Conservation (phyloP, 441 rosid species). For the Populus hybrid region DNA sequence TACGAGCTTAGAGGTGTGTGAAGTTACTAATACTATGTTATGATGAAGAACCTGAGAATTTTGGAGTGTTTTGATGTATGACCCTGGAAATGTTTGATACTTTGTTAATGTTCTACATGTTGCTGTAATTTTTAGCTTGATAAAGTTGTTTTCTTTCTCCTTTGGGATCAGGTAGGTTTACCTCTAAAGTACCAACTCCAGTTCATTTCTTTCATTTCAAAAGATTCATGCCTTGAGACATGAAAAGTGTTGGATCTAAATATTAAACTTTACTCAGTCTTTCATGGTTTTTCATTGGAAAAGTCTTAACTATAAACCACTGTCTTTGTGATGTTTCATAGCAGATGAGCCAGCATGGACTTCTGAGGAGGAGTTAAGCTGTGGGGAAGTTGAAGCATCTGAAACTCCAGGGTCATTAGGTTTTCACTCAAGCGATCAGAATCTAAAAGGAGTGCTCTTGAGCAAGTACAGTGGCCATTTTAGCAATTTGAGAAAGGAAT, state of each 20-base stretch:
- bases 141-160: background rate
- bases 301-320: background rate
- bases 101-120: background rate
- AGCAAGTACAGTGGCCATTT: constrained; percentile 52
- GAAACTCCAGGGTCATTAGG: constrained; percentile 30
- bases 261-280: too few species aligned
- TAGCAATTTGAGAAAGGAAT: constrained; percentile 50
- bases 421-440: constrained; percentile 9
- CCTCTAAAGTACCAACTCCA: too few species aligned
- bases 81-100: background rate
- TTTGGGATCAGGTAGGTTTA: background rate
- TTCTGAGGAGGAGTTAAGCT: constrained; percentile 47
- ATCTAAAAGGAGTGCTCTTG: constrained; percentile 48
- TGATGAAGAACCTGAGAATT: background rate
- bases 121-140: background rate
- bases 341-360: constrained; percentile 45
- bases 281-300: background rate
- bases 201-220: background rate
- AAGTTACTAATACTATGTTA: too few species aligned
- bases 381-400: constrained; percentile 37
- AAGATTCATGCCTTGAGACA: background rate
- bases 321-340: background rate
- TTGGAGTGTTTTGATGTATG: background rate
- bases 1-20: too few species aligned
- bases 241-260: background rate